Percentiles rank a stretch among this genome's conserved stretches.
phyloP scores from a whole-genome alignment of 2,329 filamentous ascomycete genomes.

The Tolypocladium endophyticum region DNA sequence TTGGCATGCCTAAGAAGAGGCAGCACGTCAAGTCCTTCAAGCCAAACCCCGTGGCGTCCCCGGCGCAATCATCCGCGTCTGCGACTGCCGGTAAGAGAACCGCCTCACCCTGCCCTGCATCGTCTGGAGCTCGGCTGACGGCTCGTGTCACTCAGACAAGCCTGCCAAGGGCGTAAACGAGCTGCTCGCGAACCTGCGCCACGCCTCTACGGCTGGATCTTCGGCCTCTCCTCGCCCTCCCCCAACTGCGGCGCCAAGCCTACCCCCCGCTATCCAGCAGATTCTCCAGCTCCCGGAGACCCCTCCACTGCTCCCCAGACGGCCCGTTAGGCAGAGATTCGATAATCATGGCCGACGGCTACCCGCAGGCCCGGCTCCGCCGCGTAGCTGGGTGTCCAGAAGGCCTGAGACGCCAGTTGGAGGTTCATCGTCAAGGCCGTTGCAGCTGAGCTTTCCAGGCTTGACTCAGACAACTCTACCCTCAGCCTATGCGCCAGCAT shows the following conservation, averaged over 20 bases:
- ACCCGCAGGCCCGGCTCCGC: slow-evolving; percentile 49
- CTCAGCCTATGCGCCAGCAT: slow-evolving; percentile 30
- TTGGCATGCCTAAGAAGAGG: slow-evolving; percentile 55
- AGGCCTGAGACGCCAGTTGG: slow-evolving; percentile 6
- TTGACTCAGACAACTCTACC: slow-evolving; percentile 26
- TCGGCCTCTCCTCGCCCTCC: slow-evolving; percentile 14
- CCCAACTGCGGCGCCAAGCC: slow-evolving; percentile 33
- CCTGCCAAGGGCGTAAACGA: slow-evolving; percentile 43
- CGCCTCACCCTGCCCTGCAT: neutral
- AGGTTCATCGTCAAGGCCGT: slow-evolving; percentile 3
- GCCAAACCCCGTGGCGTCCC: slow-evolving; percentile 44
- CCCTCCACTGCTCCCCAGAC: slow-evolving; percentile 38
- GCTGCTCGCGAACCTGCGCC: slow-evolving; percentile 46
- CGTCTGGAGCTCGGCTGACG: neutral
- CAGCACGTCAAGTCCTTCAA: slow-evolving; percentile 45
- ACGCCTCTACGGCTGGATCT: slow-evolving; percentile 21
- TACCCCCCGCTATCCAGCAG: slow-evolving; percentile 47
- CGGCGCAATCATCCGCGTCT: slow-evolving; percentile 18
- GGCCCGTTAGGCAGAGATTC: slow-evolving; percentile 27
- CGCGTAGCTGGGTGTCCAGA: slow-evolving; percentile 41
- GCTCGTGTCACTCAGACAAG: slow-evolving; percentile 13
- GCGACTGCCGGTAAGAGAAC: slow-evolving; percentile 15
- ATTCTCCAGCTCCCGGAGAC: slow-evolving; percentile 50
- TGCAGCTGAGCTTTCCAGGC: slow-evolving; percentile 10
- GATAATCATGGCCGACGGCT: slow-evolving; percentile 38